Percentiles rank a stretch among this genome's conserved stretches.
Conservation (phyloP, 345 rosid genomes). For the Microcos paniculata region DNA sequence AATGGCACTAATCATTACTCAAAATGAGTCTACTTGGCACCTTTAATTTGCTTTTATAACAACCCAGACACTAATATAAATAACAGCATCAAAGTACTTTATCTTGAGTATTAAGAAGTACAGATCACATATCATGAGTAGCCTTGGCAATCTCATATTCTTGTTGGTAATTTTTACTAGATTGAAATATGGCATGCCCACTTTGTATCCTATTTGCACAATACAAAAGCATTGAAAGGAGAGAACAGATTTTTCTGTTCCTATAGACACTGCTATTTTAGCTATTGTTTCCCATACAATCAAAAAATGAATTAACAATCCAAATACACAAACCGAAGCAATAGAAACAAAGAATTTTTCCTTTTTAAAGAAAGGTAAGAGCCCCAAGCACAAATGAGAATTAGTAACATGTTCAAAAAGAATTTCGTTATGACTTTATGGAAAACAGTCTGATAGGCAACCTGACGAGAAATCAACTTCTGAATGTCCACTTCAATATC, state of each 20-base stretch:
- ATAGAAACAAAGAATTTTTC: not conserved
- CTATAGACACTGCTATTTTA: not conserved
- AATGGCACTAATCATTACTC: not conserved
- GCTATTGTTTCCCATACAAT: not conserved
- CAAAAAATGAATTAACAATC: not conserved
- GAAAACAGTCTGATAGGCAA: conserved; percentile 19
- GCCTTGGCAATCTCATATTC: not conserved
- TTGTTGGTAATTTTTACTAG: not conserved
- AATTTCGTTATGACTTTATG: not conserved
- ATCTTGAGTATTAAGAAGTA: not conserved
- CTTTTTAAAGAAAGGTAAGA: not conserved
- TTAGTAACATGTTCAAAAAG: not conserved
- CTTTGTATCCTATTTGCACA: not conserved
- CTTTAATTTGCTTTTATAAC: not conserved
- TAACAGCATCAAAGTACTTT: not conserved
- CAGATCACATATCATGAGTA: not conserved
- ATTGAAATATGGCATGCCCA: not conserved
- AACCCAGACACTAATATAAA: not conserved
- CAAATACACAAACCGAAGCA: not conserved
- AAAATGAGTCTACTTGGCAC: not conserved
- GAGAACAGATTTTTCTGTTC: not conserved
- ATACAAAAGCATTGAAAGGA: not conserved
- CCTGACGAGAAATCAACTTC: conserved; percentile 69
- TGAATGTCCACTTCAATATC: conserved; percentile 50
- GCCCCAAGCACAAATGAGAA: conserved; percentile 4